A percentile compares a stretch with the other conserved stretches of the same genome.
These are phyloP conservation scores for Colletotrichum lupini DNA, from an alignment of 2,329 filamentous ascomycete genomes.

Conservation along the genomic window DNA sequence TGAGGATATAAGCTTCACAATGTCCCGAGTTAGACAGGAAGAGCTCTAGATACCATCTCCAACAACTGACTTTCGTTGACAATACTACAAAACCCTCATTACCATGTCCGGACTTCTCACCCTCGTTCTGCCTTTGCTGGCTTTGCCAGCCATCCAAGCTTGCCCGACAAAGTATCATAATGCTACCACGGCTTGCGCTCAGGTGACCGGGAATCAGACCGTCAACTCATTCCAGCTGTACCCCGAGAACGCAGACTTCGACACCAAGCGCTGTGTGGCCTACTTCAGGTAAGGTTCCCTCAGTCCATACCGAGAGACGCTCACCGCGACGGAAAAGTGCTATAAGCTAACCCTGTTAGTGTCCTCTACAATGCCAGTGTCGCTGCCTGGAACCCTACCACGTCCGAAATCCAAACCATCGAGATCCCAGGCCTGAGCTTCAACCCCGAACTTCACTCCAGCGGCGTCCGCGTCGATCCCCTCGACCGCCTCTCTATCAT, in stretches of 20 bases:
- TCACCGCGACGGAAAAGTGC: neutral
- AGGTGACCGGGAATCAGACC: constrained; percentile 19
- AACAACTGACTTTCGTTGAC: neutral
- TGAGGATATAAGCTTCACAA: neutral
- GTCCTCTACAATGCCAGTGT: constrained; percentile 48
- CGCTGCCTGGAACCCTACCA: constrained; percentile 45
- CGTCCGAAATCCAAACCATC: constrained; percentile 40
- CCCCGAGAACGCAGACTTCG: constrained; percentile 39
- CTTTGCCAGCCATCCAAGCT: constrained; percentile 13
- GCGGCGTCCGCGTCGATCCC: constrained; percentile 49
- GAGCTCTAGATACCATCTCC: neutral
- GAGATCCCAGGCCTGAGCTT: constrained; percentile 44
- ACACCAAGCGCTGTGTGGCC: constrained; percentile 34
- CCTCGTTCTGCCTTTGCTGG: constrained; percentile 10
- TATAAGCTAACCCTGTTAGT: neutral
- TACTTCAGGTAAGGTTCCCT: constrained; percentile 36
- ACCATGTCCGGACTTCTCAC: neutral
- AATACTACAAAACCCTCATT: neutral
- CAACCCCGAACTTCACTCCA: constrained; percentile 44
- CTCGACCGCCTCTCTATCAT: constrained; percentile 48
- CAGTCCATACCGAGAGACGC: neutral
- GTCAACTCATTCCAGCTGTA: constrained; percentile 35
- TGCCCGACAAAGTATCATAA: constrained; percentile 14
- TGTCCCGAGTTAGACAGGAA: neutral
- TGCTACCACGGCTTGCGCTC: neutral